These are phyloP conservation scores for Trichomonas vaginalis DNA, from an alignment of 208 protist species.

Conservation along the genomic window DNA sequence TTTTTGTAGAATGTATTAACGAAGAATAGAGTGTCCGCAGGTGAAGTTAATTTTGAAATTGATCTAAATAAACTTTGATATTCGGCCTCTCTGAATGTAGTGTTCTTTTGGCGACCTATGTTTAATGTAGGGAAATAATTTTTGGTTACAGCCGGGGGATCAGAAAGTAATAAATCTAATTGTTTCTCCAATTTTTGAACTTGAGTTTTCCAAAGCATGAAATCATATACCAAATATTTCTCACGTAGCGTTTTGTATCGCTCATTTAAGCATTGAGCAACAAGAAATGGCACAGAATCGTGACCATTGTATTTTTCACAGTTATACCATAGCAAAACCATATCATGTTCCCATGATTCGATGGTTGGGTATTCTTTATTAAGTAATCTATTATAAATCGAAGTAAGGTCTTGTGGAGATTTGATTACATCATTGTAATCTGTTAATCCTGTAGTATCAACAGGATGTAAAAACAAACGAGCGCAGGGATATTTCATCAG, in stretches of 20 bases:
- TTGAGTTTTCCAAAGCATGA: neutral
- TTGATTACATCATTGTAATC: neutral
- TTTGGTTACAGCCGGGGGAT: neutral
- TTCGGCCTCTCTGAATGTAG: neutral
- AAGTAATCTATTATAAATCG: neutral
- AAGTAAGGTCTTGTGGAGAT: neutral
- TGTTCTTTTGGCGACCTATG: neutral
- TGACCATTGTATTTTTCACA: neutral
- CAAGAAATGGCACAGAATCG: neutral
- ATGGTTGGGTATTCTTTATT: neutral
- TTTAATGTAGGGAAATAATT: neutral
- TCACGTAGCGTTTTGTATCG: neutral
- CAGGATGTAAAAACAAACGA: neutral
- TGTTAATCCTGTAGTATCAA: neutral
- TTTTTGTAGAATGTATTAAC: neutral
- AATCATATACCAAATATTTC: neutral
- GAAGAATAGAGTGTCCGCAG: neutral
- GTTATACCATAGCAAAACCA: neutral
- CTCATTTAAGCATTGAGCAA: neutral
- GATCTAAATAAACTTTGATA: neutral
- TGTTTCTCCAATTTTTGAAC: neutral
- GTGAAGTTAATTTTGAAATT: neutral
- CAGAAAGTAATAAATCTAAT: neutral
- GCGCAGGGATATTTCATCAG: neutral
- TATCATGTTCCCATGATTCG: neutral